These are phyloP conservation scores for Aureobasidium sp. DNA, from an alignment of 2,329 filamentous ascomycete genomes.

Conservation along the genomic window DNA sequence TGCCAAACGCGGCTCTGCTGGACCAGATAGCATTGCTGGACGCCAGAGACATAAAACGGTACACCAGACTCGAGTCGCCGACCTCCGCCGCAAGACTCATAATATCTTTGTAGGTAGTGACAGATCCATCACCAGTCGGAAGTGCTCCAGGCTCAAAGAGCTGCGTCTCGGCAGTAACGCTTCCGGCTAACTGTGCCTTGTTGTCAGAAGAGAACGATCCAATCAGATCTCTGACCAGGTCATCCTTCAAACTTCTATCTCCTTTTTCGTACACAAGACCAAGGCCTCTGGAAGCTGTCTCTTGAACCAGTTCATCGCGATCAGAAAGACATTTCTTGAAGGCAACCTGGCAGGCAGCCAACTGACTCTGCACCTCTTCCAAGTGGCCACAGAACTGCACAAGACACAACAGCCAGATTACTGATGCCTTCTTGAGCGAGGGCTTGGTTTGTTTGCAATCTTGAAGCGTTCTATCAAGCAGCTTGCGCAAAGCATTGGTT, in stretches of 20 bases:
- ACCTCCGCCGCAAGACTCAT: slow-evolving; percentile 93
- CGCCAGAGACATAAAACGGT: slow-evolving; percentile 96
- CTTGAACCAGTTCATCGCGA: slow-evolving; percentile 88
- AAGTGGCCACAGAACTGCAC: slow-evolving; percentile 83
- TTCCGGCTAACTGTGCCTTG: slow-evolving; percentile 58
- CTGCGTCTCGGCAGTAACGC: slow-evolving; percentile 83
- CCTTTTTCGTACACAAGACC: slow-evolving; percentile 93
- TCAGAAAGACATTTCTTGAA: slow-evolving; percentile 84
- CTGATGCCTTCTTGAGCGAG: slow-evolving; percentile 79
- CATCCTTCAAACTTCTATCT: slow-evolving; percentile 67
- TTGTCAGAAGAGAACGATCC: slow-evolving; percentile 72
- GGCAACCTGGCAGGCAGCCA: slow-evolving; percentile 72
- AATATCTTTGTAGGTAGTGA: slow-evolving; percentile 97
- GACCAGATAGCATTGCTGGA: slow-evolving; percentile 96
- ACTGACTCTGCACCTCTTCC: slow-evolving; percentile 59
- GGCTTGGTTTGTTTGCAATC: slow-evolving; percentile 82
- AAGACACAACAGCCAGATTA: slow-evolving; percentile 88
- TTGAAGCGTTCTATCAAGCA: slow-evolving; percentile 63
- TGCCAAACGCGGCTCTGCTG: slow-evolving; percentile 88
- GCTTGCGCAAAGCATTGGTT: slow-evolving; percentile 37
- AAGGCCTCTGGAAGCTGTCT: slow-evolving; percentile 83
- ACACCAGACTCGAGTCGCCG: slow-evolving; percentile 90
- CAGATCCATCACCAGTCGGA: slow-evolving; percentile 80
- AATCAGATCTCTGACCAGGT: slow-evolving; percentile 79
- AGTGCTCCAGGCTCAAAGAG: slow-evolving; percentile 86